Evolutionary conservation across 2,329 filamentous ascomycete genomes (phyloP).

Genomic region (Dendrostoma leiphaemia): DNA sequence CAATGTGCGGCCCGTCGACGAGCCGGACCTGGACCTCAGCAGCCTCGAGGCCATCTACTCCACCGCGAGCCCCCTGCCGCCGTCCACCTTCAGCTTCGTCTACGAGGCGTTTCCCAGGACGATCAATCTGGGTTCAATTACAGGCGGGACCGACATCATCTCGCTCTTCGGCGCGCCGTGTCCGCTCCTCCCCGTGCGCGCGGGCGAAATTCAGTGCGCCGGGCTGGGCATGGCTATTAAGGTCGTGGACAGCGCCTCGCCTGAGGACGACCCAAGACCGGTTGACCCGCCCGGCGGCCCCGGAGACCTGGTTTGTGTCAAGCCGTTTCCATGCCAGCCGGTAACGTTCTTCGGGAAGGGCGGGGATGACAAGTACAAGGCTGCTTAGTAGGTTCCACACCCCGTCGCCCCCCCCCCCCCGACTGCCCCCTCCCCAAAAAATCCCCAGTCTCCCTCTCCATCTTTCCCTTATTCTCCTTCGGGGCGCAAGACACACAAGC

Average conservation of each 20-base stretch:
- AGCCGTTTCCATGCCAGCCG: slow-evolving; percentile 87
- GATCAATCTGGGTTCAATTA: slow-evolving; percentile 91
- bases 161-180: slow-evolving; percentile 89
- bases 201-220: slow-evolving; percentile 74
- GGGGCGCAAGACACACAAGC: too few relatives aligned
- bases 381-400: slow-evolving; percentile 56
- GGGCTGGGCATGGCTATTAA: slow-evolving; percentile 77
- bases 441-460: too few relatives aligned
- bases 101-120: slow-evolving; percentile 76
- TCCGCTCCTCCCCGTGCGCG: slow-evolving; percentile 68
- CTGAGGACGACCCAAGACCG: slow-evolving; percentile 47
- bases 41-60: slow-evolving; percentile 84
- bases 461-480: not conserved
- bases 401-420: not conserved
- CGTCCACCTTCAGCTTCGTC: slow-evolving; percentile 88
- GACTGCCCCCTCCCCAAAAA: too few relatives aligned
- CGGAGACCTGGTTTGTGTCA: slow-evolving; percentile 84
- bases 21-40: slow-evolving; percentile 55
- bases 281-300: slow-evolving; percentile 60
- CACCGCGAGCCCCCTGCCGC: slow-evolving; percentile 87
- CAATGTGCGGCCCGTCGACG: slow-evolving; percentile 55
- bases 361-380: slow-evolving; percentile 73
- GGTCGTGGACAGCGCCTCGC: slow-evolving; percentile 54
- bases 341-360: slow-evolving; percentile 79
- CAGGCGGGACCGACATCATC: slow-evolving; percentile 94